Percentiles rank a stretch among this genome's conserved stretches.
Evolutionary conservation across 768 basidiomycete species (phyloP).

Genomic region (Pleurotus pulmonarius): DNA sequence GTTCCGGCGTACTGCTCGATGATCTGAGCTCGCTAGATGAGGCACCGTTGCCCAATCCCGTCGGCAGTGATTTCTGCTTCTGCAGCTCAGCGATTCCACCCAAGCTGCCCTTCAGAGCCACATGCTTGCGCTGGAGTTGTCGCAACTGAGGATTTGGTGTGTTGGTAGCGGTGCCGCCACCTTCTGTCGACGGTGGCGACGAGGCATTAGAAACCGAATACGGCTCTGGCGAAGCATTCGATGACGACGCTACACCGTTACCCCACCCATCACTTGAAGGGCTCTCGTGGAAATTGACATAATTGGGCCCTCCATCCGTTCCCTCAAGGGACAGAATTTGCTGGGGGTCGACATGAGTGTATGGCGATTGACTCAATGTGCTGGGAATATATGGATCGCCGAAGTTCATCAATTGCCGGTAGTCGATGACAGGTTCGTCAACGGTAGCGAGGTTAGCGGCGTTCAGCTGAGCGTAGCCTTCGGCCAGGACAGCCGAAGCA

Average conservation of each 20-base stretch:
- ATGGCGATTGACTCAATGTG: slow-evolving; percentile 42
- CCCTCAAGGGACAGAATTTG: slow-evolving; percentile 56
- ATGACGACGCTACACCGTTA: slow-evolving; percentile 61
- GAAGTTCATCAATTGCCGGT: slow-evolving; percentile 62
- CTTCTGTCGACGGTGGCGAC: slow-evolving; percentile 67
- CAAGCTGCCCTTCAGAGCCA: slow-evolving; percentile 50
- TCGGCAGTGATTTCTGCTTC: slow-evolving; percentile 44
- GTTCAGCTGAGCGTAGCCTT: slow-evolving; percentile 66
- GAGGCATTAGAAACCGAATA: slow-evolving; percentile 67
- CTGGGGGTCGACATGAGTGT: slow-evolving; percentile 89
- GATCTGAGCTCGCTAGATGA: slow-evolving; percentile 42
- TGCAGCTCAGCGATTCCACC: slow-evolving; percentile 41
- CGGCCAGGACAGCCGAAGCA: slow-evolving; percentile 67
- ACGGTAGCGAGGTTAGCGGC: slow-evolving; percentile 46
- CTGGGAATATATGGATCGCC: slow-evolving; percentile 46
- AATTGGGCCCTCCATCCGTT: slow-evolving; percentile 38
- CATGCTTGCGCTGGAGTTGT: slow-evolving; percentile 51
- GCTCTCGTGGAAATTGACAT: slow-evolving; percentile 62
- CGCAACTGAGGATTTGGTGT: background rate
- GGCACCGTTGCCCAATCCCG: slow-evolving; percentile 14
- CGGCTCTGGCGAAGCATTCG: slow-evolving; percentile 74
- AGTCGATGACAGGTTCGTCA: slow-evolving; percentile 60
- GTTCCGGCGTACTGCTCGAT: slow-evolving; percentile 67
- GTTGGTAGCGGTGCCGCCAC: slow-evolving; percentile 20
- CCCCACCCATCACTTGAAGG: slow-evolving; percentile 84